Base-by-base conservation (phyloP, 2,329 filamentous ascomycete genomes). In the Cladosporium sp. region DNA sequence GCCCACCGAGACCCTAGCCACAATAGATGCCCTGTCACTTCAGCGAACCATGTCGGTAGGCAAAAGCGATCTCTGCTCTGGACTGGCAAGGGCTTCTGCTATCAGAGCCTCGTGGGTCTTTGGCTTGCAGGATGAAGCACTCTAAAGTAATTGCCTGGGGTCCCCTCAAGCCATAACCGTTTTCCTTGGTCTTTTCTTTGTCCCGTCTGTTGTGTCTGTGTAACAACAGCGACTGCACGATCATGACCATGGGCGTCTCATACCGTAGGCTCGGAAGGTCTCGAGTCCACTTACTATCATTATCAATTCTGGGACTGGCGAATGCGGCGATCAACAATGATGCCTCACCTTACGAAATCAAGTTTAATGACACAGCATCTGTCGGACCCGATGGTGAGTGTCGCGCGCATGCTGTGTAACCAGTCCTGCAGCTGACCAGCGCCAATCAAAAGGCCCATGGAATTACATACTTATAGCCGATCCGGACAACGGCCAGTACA, bases 331-430 rank as follows among this genome's bases (percentile, higher is more conserved):
- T 67, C 48, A 51, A 67, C 58, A 64, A 67, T 25, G 48, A 58
- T 16, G 62, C 49, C 13, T 18, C 48, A 16, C 32, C 65, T 46
- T 39, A 61, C 25, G 36, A 58, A 10, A 61, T 67, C 51, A 36
- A 49, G 10, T 65, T 64, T 34, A 59, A 56, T 23, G 63, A 64
- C 58, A 65, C 53, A 23, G 46, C 34, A 34, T 65, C 63, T 23
- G 62, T 67, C 14, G 66, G 66, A 48, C 66, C 66, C 48, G 66
- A 67, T 49, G 66, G 66, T 67, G 51, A 43, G 66, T 57, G n/a
- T 62, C 58, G 16, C 43, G 8, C 11, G 21, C 11, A 65, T 23
- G 56, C 61, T 59, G 56, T 46, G 56, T 58, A n/a, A 46, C 56
- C 56, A 30, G 21, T 46, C 32, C 21, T 46, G 36, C 36, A 32